Evolutionary conservation across 208 protist genomes (phyloP).

Genomic region (Phytomonas sp.): DNA sequence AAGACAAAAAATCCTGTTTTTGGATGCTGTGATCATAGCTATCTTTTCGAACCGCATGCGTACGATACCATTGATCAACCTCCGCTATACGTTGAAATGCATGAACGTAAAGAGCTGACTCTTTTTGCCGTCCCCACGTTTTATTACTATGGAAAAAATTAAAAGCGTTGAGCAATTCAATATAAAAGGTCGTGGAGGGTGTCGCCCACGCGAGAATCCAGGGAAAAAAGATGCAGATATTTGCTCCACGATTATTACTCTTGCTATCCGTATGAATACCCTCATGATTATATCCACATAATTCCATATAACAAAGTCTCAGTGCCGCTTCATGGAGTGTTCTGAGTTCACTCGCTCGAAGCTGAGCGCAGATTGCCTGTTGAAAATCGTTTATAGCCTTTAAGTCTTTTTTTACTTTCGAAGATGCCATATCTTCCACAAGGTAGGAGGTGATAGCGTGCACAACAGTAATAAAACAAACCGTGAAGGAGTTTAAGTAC

Average conservation of each 20-base stretch:
- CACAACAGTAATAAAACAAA: neutral
- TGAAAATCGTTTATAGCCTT: neutral
- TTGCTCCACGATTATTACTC: neutral
- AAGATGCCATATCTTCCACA: neutral
- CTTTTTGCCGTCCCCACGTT: neutral
- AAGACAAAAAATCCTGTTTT: neutral
- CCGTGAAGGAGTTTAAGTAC: neutral
- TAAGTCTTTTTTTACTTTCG: neutral
- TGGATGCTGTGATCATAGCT: neutral
- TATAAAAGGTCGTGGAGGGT: neutral
- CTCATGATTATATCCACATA: neutral
- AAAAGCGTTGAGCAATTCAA: neutral
- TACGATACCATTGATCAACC: neutral
- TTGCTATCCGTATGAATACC: neutral
- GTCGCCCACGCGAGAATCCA: neutral
- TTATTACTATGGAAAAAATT: neutral
- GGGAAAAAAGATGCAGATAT: neutral
- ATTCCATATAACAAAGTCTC: neutral
- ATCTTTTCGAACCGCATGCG: neutral
- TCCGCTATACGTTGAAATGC: neutral
- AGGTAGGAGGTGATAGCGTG: neutral
- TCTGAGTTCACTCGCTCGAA: neutral
- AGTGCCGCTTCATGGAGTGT: neutral
- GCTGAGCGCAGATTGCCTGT: neutral
- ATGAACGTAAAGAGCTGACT: neutral